phyloP scores from a whole-genome alignment of 371 early-diverging fungal species.

The Smittium culicis region DNA sequence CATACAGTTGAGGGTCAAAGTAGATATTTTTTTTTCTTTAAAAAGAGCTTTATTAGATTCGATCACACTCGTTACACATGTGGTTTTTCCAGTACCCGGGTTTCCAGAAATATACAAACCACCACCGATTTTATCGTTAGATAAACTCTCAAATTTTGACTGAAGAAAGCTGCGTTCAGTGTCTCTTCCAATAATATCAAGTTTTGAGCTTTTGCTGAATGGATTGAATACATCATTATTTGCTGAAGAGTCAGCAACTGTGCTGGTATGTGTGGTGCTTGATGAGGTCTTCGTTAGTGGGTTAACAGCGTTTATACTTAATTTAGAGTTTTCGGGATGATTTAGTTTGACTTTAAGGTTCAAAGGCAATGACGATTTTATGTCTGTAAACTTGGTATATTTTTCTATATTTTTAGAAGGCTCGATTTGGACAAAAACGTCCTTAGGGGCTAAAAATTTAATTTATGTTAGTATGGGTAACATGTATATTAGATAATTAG shows the following conservation, averaged over 20 bases:
- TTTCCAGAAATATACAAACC: conserved; percentile 80
- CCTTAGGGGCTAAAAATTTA: too few relatives aligned
- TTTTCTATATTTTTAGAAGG: too few relatives aligned
- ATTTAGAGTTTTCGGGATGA: too few relatives aligned
- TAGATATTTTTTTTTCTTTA: conserved; percentile 24
- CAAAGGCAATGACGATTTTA: too few relatives aligned
- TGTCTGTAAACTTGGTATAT: too few relatives aligned
- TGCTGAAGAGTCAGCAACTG: neutral
- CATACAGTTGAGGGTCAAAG: conserved; percentile 74
- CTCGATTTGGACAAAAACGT: too few relatives aligned
- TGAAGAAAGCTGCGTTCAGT: neutral
- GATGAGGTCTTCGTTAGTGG: too few relatives aligned
- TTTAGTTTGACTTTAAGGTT: too few relatives aligned
- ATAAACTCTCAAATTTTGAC: neutral
- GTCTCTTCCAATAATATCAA: conserved; percentile 4
- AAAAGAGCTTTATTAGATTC: conserved; percentile 23
- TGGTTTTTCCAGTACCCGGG: conserved; percentile 94
- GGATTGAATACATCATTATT: neutral
- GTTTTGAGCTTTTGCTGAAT: neutral
- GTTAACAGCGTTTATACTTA: too few relatives aligned
- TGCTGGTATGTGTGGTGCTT: too few relatives aligned
- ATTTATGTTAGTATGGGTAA: too few relatives aligned
- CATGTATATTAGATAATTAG: too few relatives aligned
- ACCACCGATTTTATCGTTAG: conserved; percentile 22
- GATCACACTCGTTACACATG: conserved; percentile 52